Percentiles rank a stretch among this genome's conserved stretches.
Evolutionary conservation across 306 rosid genomes (phyloP).

Genomic region (Abrus pulchellus): DNA sequence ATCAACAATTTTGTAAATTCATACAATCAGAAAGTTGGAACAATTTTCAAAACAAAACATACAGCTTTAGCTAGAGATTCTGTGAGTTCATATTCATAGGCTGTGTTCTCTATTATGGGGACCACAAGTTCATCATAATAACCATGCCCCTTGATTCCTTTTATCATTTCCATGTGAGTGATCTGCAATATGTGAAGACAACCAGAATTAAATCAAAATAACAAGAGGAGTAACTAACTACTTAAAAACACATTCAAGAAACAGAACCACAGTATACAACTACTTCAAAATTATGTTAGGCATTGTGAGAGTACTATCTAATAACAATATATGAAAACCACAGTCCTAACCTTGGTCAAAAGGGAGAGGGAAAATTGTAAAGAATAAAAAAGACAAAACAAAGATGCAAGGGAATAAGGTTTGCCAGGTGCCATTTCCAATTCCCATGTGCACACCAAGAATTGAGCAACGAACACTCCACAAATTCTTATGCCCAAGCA

Average conservation of each 20-base stretch:
- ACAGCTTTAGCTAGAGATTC: slow-evolving; percentile 93
- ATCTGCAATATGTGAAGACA: slow-evolving; percentile 66
- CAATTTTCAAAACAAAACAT: slow-evolving; percentile 49
- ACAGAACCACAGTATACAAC: not conserved
- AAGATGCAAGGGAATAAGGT: too few species aligned
- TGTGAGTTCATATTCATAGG: slow-evolving; percentile 86
- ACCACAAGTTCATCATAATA: slow-evolving; percentile 94
- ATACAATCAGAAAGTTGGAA: not conserved
- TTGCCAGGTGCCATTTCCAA: too few species aligned
- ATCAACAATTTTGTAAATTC: not conserved
- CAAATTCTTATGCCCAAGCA: slow-evolving; percentile 9
- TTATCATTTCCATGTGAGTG: slow-evolving; percentile 97
- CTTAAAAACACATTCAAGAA: not conserved
- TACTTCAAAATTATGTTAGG: too few species aligned
- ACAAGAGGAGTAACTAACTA: slow-evolving; percentile 1
- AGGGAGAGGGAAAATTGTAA: too few species aligned
- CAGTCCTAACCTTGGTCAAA: too few species aligned
- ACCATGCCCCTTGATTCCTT: slow-evolving; percentile 97
- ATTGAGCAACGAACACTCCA: not conserved
- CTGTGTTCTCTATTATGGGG: slow-evolving; percentile 90
- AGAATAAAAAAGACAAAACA: too few species aligned
- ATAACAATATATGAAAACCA: too few species aligned
- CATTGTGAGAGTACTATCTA: too few species aligned
- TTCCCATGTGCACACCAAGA: not conserved
- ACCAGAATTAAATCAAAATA: slow-evolving; percentile 33